Percentiles rank a stretch among this genome's conserved stretches.
phyloP scores from a whole-genome alignment of 1,284 basidiomycete species.

The Rhizopogon parksii region DNA sequence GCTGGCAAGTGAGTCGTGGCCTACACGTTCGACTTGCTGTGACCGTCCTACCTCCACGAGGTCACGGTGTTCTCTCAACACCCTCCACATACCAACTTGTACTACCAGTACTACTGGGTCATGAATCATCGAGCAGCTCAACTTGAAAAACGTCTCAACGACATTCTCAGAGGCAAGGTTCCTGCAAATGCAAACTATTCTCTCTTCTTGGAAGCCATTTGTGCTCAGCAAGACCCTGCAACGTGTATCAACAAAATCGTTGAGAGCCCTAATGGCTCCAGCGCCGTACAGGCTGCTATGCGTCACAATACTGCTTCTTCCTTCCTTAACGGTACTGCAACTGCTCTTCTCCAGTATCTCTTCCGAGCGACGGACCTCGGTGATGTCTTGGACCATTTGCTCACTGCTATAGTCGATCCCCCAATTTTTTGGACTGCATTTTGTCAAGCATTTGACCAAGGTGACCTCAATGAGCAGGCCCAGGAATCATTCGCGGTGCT shows the following conservation, averaged over 20 bases:
- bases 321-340: slow-evolving; percentile 42
- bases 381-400: slow-evolving; percentile 35
- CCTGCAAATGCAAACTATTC: slow-evolving; percentile 10
- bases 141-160: slow-evolving; percentile 21
- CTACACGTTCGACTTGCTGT: too few species aligned
- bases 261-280: slow-evolving; percentile 33
- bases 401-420: slow-evolving; percentile 42
- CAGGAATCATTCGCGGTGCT: slow-evolving; percentile 44
- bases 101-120: slow-evolving; percentile 10
- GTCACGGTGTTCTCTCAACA: too few species aligned
- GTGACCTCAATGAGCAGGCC: slow-evolving; percentile 30
- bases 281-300: slow-evolving; percentile 39
- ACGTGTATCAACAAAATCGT: slow-evolving; percentile 37
- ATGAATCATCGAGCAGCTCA: slow-evolving; percentile 22
- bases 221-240: slow-evolving; percentile 32
- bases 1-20: too few species aligned
- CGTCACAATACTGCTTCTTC: slow-evolving; percentile 31
- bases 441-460: slow-evolving; percentile 32
- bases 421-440: slow-evolving; percentile 49
- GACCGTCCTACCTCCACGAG: too few species aligned
- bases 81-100: slow-evolving; percentile 4
- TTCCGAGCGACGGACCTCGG: slow-evolving; percentile 33
- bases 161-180: slow-evolving; percentile 18
- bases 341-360: slow-evolving; percentile 37
- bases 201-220: slow-evolving; percentile 45